A percentile compares a stretch with the other conserved stretches of the same genome.
Evolutionary conservation across 2,329 filamentous ascomycete genomes (phyloP).

Genomic region (Aspergillus fructus): DNA sequence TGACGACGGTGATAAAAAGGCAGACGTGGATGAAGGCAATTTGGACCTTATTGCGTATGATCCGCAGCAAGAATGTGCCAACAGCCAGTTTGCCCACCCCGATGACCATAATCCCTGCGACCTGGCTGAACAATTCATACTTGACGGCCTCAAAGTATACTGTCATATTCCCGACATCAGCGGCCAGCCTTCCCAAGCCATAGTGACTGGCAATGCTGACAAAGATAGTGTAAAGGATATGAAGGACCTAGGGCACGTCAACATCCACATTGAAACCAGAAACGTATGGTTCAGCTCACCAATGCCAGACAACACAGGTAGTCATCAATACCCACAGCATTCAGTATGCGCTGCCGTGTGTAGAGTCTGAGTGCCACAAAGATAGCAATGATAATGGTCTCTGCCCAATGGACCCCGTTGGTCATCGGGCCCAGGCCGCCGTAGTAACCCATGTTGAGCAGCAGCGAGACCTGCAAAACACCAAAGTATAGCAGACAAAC

Average conservation of each 20-base stretch:
- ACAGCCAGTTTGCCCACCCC: slow-evolving; percentile 22
- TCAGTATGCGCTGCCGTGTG: slow-evolving; percentile 21
- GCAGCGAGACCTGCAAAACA: too few species aligned
- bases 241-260: slow-evolving; percentile 11
- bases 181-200: slow-evolving; percentile 13
- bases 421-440: slow-evolving; percentile 24
- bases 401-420: slow-evolving; percentile 23
- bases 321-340: slow-evolving; percentile 21
- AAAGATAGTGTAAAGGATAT: slow-evolving; percentile 21
- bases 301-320: slow-evolving; percentile 11
- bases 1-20: slow-evolving; percentile 15
- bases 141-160: slow-evolving; percentile 23
- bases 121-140: slow-evolving; percentile 24
- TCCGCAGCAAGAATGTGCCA: slow-evolving; percentile 21
- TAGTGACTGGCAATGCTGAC: slow-evolving; percentile 17
- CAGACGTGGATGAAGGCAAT: slow-evolving; percentile 21
- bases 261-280: neutral
- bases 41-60: slow-evolving; percentile 22
- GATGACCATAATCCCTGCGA: slow-evolving; percentile 24
- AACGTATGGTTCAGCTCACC: neutral
- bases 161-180: slow-evolving; percentile 16
- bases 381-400: slow-evolving; percentile 17
- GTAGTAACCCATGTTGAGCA: slow-evolving; percentile 10
- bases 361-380: slow-evolving; percentile 19
- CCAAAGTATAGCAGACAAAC: too few species aligned